Percentiles rank a stretch among this genome's conserved stretches.
Conservation (phyloP, 768 basidiomycete genomes). For the Suillus paluster region DNA sequence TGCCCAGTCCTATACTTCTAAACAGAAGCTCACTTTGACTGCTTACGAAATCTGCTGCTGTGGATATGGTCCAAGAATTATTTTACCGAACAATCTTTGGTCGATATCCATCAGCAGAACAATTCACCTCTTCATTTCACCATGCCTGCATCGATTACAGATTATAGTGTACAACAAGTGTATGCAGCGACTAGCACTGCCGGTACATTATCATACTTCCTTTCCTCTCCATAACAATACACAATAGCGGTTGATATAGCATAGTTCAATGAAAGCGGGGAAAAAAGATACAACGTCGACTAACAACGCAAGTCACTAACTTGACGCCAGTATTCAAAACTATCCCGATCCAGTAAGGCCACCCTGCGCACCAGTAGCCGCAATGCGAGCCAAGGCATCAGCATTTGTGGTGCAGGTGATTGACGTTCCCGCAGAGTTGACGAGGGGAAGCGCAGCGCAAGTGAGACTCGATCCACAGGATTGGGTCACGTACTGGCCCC, state of each 20-base stretch:
- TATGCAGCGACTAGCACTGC: slow-evolving; percentile 8
- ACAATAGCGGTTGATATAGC: neutral
- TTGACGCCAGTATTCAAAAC: neutral
- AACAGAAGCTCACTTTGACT: no score
- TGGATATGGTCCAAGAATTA: neutral
- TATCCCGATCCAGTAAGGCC: slow-evolving; percentile 43
- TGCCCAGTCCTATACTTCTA: neutral
- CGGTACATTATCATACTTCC: neutral
- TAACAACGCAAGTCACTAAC: neutral
- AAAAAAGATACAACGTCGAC: neutral
- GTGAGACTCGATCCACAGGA: slow-evolving; percentile 34
- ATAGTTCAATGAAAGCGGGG: neutral
- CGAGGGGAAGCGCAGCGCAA: slow-evolving; percentile 58
- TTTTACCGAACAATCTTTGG: neutral
- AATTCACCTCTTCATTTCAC: neutral
- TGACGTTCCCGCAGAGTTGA: slow-evolving; percentile 55
- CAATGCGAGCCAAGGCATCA: slow-evolving; percentile 49
- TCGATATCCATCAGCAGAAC: slow-evolving; percentile 5
- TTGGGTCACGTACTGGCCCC: slow-evolving; percentile 40
- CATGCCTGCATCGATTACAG: neutral
- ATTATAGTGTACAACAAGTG: slow-evolving; percentile 1
- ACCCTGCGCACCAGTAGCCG: slow-evolving; percentile 47
- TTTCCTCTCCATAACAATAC: neutral
- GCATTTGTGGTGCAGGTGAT: slow-evolving; percentile 53
- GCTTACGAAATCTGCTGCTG: no score